Evolutionary conservation across 306 rosid genomes (phyloP), one percentile per base, ranked within the genome.

Genomic region (Prunus fruticosa): DNA sequence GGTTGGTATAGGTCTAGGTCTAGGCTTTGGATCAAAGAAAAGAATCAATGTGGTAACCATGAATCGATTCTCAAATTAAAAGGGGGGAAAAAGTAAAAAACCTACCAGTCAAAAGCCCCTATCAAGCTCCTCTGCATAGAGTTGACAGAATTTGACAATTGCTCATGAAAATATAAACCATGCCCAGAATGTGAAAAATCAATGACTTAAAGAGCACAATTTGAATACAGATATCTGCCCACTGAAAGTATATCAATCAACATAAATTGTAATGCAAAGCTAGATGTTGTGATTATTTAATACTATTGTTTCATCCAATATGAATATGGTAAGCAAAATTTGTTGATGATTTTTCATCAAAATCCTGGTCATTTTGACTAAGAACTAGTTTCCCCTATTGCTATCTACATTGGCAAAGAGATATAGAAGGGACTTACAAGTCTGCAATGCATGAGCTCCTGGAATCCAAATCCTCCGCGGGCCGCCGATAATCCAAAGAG

Each of bases 401-500:
- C 2, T 51, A 63, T 69, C 3, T 12, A 28, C 18, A 19, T 16
- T 28, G 28, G 41, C 38, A 51, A 25, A 11, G 64, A 73, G 81
- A 57, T 74, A 64, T n/a, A 41, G 34, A 69, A 61, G 53, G 62
- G 68, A 25, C 96, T 85, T 83, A 92, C 96, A 92, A 76, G 62
- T 92, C 92, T 50, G 49, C 51, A 47, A 92, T 88, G 84, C 92
- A 92, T 66, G 96, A 85, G 69, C 52, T 78, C 45, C 56, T 78
- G 51, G 85, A 76, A 50, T 83, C 88, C 69, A 64, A 66, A 72
- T 74, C 61, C 46, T n/a, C 19, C 2, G 68, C 27, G 71, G 80
- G 53, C 70, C 47, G 65, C 54, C 77, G 46, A 41, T 32, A 52
- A 63, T 92, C 97, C 88, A 90, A 77, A 20, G 91, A 88, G 56